Percentiles rank a stretch among this genome's conserved stretches.
These are phyloP conservation scores for Penicillium olsonii DNA, from an alignment of 2,329 filamentous ascomycete species.

Conservation along the genomic window DNA sequence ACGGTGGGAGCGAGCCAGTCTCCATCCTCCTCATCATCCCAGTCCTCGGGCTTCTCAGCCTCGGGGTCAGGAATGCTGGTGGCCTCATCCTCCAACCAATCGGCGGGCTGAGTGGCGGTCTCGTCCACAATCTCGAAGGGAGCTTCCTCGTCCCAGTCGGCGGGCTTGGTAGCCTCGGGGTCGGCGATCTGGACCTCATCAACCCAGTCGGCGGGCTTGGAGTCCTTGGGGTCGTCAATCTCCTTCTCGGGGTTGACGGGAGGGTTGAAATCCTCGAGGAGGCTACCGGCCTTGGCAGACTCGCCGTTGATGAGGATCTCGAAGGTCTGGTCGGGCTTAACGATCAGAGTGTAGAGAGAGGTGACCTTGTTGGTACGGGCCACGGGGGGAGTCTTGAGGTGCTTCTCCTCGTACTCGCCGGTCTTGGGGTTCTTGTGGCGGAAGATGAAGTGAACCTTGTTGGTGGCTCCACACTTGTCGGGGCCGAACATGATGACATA, in stretches of 20 bases:
- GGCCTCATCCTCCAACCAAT: constrained; percentile 94
- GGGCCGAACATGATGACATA: constrained; percentile 99
- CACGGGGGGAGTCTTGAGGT: constrained; percentile 78
- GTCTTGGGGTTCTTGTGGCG: constrained; percentile 99
- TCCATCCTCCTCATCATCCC: constrained; percentile 99
- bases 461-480: constrained; percentile 98
- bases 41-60: constrained; percentile 96
- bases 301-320: constrained; percentile 90
- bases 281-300: constrained; percentile 81
- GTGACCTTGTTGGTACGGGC: constrained; percentile 90
- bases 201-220: constrained; percentile 94
- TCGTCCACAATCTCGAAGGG: constrained; percentile 95
- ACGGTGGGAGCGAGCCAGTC: constrained; percentile 92
- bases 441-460: constrained; percentile 98
- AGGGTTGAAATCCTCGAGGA: constrained; percentile 90
- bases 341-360: constrained; percentile 93
- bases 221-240: constrained; percentile 92
- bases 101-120: constrained; percentile 85
- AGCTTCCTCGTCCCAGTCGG: constrained; percentile 98
- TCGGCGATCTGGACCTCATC: constrained; percentile 89
- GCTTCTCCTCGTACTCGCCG: constrained; percentile 99
- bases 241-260: constrained; percentile 92
- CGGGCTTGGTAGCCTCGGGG: constrained; percentile 91
- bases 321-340: constrained; percentile 95
- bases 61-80: constrained; percentile 84